Conservation (phyloP, 441 rosid genomes). For the Adansonia grandidieri region DNA sequence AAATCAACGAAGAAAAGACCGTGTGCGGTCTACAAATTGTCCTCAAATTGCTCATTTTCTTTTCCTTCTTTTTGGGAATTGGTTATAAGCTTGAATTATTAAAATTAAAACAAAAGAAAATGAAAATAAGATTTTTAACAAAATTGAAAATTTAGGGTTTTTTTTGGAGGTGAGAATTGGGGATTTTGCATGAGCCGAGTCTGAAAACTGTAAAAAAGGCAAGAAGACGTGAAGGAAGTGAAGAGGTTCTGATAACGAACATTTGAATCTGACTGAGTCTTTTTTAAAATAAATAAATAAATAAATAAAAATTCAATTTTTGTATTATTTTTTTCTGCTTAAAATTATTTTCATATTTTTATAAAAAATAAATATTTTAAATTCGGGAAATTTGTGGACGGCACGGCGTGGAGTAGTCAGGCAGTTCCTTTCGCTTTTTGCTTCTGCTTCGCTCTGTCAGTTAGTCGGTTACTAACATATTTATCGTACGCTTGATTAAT, state of each 20-base stretch:
- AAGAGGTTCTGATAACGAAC: constrained; percentile 26
- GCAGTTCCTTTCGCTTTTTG: too few species aligned
- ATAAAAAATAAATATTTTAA: too few species aligned
- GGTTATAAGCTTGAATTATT: background rate
- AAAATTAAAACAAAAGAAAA: background rate
- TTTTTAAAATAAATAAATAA: too few species aligned
- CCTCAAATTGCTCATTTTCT: constrained; percentile 63
- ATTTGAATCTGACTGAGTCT: constrained; percentile 3
- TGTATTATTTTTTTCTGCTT: too few species aligned
- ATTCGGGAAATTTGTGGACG: too few species aligned
- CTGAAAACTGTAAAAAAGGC: background rate
- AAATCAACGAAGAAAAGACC: constrained; percentile 58
- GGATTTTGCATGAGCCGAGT: background rate
- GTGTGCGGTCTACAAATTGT: constrained; percentile 70
- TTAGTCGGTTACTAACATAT: too few species aligned
- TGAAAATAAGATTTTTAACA: background rate
- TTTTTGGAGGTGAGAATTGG: background rate
- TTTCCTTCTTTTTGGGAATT: background rate
- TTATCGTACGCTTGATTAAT: too few species aligned
- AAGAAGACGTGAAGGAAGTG: constrained; percentile 35
- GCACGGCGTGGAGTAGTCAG: too few species aligned
- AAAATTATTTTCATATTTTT: too few species aligned
- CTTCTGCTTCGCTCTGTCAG: too few species aligned
- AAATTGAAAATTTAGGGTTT: constrained; percentile 26
- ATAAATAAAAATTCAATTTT: too few species aligned